Conservation (phyloP, 352 stramenopile species). For the Phytophthora lateralis region DNA sequence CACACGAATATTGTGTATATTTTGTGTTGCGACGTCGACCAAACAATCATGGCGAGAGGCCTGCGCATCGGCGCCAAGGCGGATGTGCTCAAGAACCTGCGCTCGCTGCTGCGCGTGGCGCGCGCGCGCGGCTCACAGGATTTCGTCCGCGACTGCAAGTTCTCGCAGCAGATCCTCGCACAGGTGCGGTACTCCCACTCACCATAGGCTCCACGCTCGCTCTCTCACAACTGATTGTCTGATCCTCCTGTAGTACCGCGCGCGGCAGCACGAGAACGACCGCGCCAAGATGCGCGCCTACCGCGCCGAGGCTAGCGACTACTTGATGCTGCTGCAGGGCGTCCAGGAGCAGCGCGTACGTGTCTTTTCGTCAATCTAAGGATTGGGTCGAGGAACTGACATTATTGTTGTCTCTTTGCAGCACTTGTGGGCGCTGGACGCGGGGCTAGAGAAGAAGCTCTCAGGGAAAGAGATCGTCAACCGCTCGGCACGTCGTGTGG, state of each 20-base stretch:
- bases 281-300: conserved; percentile 72
- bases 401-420: conserved; percentile 26
- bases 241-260: conserved; percentile 56
- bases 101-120: conserved; percentile 69
- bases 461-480: conserved; percentile 75
- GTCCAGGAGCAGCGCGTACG: conserved; percentile 79
- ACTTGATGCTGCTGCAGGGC: conserved; percentile 70
- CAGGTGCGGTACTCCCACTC: conserved; percentile 42
- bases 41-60: conserved; percentile 56
- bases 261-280: conserved; percentile 75
- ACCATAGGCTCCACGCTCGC: neutral
- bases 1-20: conserved; percentile 7
- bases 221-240: conserved; percentile 10
- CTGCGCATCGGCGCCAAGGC: conserved; percentile 83
- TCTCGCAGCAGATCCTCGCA: conserved; percentile 73
- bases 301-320: conserved; percentile 73
- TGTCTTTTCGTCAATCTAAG: conserved; percentile 4
- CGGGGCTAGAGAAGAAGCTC: conserved; percentile 71
- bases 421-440: conserved; percentile 77
- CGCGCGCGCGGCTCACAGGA: conserved; percentile 60
- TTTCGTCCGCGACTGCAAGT: conserved; percentile 59
- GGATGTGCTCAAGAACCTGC: conserved; percentile 81
- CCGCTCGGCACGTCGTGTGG: conserved; percentile 74
- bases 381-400: conserved; percentile 9
- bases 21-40: conserved; percentile 13